Evolutionary conservation across 1,284 basidiomycete genomes (phyloP).

Genomic region (Cutaneotrichosporon cyanovorans): DNA sequence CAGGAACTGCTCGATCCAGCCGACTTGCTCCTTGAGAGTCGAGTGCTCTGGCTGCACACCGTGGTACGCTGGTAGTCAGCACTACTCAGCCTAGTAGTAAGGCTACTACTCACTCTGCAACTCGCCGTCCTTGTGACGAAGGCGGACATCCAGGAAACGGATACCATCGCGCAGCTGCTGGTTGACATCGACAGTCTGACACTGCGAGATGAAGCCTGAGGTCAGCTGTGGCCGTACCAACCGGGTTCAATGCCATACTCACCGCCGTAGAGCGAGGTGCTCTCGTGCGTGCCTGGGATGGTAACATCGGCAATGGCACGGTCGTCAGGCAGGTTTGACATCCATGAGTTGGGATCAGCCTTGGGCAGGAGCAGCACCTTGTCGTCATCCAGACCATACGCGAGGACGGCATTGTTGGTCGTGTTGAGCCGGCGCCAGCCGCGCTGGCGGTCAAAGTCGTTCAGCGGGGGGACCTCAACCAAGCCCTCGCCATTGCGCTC

Average conservation of each 20-base stretch:
- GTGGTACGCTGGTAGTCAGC: constrained; percentile 57
- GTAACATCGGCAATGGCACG: constrained; percentile 15
- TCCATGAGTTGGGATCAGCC: constrained; percentile 4
- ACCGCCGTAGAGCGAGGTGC: constrained; percentile 8
- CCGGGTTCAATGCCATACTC: not conserved
- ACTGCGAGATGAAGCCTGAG: constrained; percentile 34
- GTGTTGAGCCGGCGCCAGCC: constrained; percentile 13
- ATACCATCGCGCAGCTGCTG: constrained; percentile 51
- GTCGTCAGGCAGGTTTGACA: constrained; percentile 13
- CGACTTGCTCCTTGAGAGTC: constrained; percentile 54
- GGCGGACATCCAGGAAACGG: constrained; percentile 70
- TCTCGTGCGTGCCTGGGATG: constrained; percentile 14
- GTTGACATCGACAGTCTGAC: constrained; percentile 36
- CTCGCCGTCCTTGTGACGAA: constrained; percentile 57
- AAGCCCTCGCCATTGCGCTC: constrained; percentile 8
- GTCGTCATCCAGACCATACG: constrained; percentile 11
- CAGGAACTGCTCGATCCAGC: constrained; percentile 59
- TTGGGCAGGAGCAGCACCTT: constrained; percentile 10
- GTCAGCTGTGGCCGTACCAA: no score
- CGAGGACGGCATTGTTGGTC: constrained; percentile 4
- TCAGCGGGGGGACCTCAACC: constrained; percentile 1
- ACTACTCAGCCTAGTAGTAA: not conserved
- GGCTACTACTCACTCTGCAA: constrained; percentile 37
- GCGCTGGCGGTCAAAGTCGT: constrained; percentile 5
- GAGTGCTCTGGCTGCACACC: constrained; percentile 63